A percentile compares a stretch with the other conserved stretches of the same genome.
Evolutionary conservation across 2,329 filamentous ascomycete species (phyloP).

Genomic region (Microdochium nivale): DNA sequence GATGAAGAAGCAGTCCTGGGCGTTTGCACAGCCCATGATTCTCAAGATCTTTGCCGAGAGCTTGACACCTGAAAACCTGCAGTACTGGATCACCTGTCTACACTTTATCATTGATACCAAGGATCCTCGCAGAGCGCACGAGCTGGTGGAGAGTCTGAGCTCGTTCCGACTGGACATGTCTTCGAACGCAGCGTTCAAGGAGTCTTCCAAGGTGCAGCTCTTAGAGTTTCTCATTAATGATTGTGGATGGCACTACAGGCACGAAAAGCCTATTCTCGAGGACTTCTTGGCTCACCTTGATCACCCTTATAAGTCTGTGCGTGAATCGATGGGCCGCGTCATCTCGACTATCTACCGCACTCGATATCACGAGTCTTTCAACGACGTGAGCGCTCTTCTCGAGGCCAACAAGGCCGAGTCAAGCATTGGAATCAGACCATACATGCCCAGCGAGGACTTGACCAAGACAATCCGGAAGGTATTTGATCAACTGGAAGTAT

Average conservation of each 20-base stretch:
- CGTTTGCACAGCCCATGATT: slow-evolving; percentile 82
- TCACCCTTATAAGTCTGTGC: slow-evolving; percentile 95
- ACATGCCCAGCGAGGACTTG: slow-evolving; percentile 70
- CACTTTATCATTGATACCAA: slow-evolving; percentile 83
- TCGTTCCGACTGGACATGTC: slow-evolving; percentile 87
- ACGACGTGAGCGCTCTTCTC: slow-evolving; percentile 66
- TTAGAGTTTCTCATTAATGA: slow-evolving; percentile 83
- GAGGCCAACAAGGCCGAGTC: slow-evolving; percentile 71
- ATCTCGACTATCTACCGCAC: slow-evolving; percentile 84
- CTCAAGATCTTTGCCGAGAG: slow-evolving; percentile 82
- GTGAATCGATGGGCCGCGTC: slow-evolving; percentile 87
- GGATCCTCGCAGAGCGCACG: slow-evolving; percentile 80
- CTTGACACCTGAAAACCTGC: slow-evolving; percentile 85
- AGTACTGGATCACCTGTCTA: slow-evolving; percentile 91
- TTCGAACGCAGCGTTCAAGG: slow-evolving; percentile 97
- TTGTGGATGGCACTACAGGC: slow-evolving; percentile 91
- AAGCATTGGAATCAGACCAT: slow-evolving; percentile 77
- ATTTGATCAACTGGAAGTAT: slow-evolving; percentile 73
- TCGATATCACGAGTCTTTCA: slow-evolving; percentile 88
- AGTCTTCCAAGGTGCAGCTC: slow-evolving; percentile 90
- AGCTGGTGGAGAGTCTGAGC: slow-evolving; percentile 73
- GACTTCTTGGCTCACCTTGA: slow-evolving; percentile 89
- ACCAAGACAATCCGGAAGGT: slow-evolving; percentile 61
- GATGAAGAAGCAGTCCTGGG: slow-evolving; percentile 72
- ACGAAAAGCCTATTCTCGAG: slow-evolving; percentile 78